Base-by-base conservation (phyloP, 139 green algal genomes). In the Volvox africanus region DNA sequence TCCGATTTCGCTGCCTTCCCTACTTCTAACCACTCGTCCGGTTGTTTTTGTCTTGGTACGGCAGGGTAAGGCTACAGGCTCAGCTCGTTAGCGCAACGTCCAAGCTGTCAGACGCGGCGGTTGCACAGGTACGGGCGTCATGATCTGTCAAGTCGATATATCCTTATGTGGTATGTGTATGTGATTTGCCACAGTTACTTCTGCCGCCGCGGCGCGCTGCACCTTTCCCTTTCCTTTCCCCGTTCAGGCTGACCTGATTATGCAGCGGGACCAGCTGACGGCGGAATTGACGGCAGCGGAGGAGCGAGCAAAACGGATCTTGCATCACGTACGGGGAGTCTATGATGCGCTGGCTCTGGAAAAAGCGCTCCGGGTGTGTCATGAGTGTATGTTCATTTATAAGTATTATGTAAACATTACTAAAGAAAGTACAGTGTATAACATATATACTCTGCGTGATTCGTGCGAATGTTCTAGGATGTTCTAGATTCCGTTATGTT, bases 261-360 rank as follows among this genome's bases (percentile, higher is more conserved):
- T 78, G 36, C 92, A 94, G 92, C 83, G 92, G 14, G 92, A 93
- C 77, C 12, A 30, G 0, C 78, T 91, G 20, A 87, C 87, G 9
- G 22, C 76, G 2, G 35, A 88, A 32, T 67, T 91, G 73, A 62
- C 88, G 30, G 76, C 50, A 14, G 33, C 86, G 37, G 87, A 89
- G 61, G 28, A 82, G 86, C 81, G 82, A 0, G 73, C 71, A 21
- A 12, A 1, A 19, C 69, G 28, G 16, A 68, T 89, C 21, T 11
- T 61, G 28, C 68, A 89, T 12, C 69, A 82, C 37, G 69, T 82
- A 20, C 36, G 37, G 13, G 81, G 80, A 6, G 6, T 84, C 28
- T 93, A 88, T 69, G 67, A 93, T 16, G 91, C 91, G 9, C 87
- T 93, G 80, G 44, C 80, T 33, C 61, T 90, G 81, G 91, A 93